Evolutionary conservation across 1,284 basidiomycete species (phyloP).

Genomic region (Ustilago bromivora): DNA sequence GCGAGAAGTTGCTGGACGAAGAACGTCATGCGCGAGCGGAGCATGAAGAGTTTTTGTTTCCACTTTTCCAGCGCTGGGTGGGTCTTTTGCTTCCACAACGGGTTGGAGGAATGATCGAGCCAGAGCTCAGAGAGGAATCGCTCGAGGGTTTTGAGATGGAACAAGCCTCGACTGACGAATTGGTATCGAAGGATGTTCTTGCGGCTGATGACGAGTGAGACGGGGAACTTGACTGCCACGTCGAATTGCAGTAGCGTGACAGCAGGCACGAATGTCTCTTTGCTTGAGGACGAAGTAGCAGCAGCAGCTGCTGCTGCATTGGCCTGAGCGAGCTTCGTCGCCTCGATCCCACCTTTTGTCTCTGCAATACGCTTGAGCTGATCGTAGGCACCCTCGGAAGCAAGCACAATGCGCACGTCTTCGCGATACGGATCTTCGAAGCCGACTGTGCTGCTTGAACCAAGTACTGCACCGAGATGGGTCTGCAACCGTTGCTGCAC

Average conservation of each 20-base stretch:
- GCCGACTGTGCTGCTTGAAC: constrained; percentile 64
- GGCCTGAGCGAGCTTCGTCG: constrained; percentile 63
- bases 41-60: constrained; percentile 65
- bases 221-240: constrained; percentile 67
- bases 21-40: constrained; percentile 66
- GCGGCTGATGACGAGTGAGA: constrained; percentile 69
- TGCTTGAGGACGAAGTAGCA: constrained; percentile 65
- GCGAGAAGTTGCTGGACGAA: constrained; percentile 67
- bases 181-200: constrained; percentile 69
- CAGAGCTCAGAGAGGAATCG: constrained; percentile 62
- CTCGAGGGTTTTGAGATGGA: constrained; percentile 67
- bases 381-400: constrained; percentile 66
- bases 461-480: constrained; percentile 67
- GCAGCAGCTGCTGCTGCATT: constrained; percentile 44
- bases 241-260: constrained; percentile 66
- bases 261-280: constrained; percentile 65
- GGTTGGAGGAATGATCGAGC: constrained; percentile 56
- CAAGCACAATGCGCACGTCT: constrained; percentile 65
- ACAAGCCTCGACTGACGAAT: constrained; percentile 64
- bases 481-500: constrained; percentile 64
- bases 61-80: constrained; percentile 61
- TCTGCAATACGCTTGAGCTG: constrained; percentile 68
- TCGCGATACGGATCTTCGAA: constrained; percentile 67
- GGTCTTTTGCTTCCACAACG: constrained; percentile 55
- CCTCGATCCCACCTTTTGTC: constrained; percentile 67